phyloP scores from a whole-genome alignment of 192 early-diverging fungal genomes.

The Umbelopsis isabellina region DNA sequence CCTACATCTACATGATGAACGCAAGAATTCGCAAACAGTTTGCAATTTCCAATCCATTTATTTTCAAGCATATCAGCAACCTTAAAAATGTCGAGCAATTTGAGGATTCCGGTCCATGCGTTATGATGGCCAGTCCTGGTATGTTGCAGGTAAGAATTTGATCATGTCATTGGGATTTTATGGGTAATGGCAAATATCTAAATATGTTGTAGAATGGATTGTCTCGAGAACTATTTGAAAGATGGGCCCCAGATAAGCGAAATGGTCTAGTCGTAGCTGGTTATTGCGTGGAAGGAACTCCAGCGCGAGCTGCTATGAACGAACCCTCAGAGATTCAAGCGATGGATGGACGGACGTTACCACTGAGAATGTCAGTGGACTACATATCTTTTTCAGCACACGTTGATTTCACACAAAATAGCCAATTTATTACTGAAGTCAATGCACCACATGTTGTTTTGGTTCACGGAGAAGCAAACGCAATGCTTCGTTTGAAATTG shows the following conservation, averaged over 20 bases:
- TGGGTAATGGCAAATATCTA: no score
- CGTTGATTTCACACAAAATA: conserved; percentile 96
- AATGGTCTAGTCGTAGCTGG: conserved; percentile 96
- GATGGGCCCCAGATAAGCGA: conserved; percentile 90
- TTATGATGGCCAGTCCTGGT: conserved; percentile 98
- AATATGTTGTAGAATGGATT: conserved; percentile 73
- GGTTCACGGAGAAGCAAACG: conserved; percentile 95
- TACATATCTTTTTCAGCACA: conserved; percentile 98
- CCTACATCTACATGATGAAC: conserved; percentile 99
- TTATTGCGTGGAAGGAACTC: conserved; percentile 96
- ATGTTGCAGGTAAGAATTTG: conserved; percentile 80
- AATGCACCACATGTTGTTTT: conserved; percentile 88
- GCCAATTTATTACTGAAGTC: conserved; percentile 94
- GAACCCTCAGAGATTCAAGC: conserved; percentile 84
- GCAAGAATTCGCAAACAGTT: conserved; percentile 88
- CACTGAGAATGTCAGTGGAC: conserved; percentile 82
- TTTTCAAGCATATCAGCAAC: conserved; percentile 94
- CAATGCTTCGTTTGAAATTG: conserved; percentile 88
- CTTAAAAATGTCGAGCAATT: conserved; percentile 84
- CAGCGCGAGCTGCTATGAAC: conserved; percentile 80
- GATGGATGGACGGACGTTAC: conserved; percentile 79
- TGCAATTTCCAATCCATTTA: conserved; percentile 88
- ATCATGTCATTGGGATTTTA: no score
- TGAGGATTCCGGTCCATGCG: conserved; percentile 95
- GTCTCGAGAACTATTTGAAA: conserved; percentile 92